Base-by-base conservation (phyloP, 2,329 filamentous ascomycete genomes). In the Thelonectria olida region DNA sequence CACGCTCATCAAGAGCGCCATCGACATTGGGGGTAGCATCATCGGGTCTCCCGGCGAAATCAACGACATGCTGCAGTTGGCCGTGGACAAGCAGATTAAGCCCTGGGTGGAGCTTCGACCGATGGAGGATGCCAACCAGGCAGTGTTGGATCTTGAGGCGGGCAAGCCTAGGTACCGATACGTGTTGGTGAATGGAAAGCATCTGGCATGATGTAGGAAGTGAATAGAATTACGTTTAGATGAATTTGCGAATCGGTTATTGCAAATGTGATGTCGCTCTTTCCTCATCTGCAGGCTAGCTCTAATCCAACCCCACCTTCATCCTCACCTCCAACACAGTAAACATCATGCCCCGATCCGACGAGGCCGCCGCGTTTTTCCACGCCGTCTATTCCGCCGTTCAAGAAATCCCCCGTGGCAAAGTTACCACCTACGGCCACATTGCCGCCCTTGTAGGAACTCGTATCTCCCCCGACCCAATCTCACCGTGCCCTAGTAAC, bases 381-480 rank as follows among this genome's bases (percentile, higher is more conserved):
- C 80, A 82, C 80, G 81, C 91, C 44, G 93, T 97, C 50, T 97
- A 97, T 79, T 80, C 83, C 61, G 93, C 94, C 13, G 87, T 97
- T 4, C 92, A 95, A 76, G 88, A 97, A 75, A 91, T 98, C 28
- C 95, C 96, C 0, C 74, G 78, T 8, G 95, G 95, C 63, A 91
- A 85, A 73, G 93, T 97, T 41, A 97, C 94, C 1, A 92, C 88
- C 47, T 98, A 98, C 74, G 93, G 92, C 2, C 91, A 93, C 74
- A 93, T 94, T 64, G 91, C 91, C 38, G 82, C 79, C 60, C 82
- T 94, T 5, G 78, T 94, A 8, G 92, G 91, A 44, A 91, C 87
- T 36, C 91, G 91, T 93, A 79, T 73, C 86, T 79, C 42, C 27
- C n/a, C 10, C 25, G 20, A 9, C 7, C 13, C 54, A 25, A 13